Evolutionary conservation across 441 rosid genomes (phyloP), one percentile per base, ranked within the genome.

Genomic region (Macaranga tanarius): DNA sequence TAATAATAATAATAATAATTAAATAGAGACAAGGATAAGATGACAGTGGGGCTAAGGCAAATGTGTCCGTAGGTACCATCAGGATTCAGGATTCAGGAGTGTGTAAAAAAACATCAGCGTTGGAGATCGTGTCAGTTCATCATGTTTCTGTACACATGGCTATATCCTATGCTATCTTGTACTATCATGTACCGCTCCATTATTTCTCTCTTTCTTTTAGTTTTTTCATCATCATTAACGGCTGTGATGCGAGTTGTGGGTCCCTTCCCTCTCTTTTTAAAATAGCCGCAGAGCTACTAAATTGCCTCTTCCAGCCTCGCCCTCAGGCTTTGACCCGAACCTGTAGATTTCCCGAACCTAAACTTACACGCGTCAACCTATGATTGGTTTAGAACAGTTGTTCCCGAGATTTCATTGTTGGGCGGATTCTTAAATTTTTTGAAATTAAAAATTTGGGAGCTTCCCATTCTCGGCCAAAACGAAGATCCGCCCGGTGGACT

Each of bases 401-500:
- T 72, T 63, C 63, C 7, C 12, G 17, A 28, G 77, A 69, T 76
- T 65, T 51, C 67, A 62, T 72, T 34, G 63, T 71, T 66, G 45
- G 8, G 67, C 44, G 19, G 62, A 57, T 57, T 65, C 62, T 70
- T 62, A 62, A 42, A 42, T 42, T 42, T 42, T 42, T 42, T 42
- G 22, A n/a, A 63, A 63, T 72, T 56, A 60, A 40, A 50, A 62
- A 50, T 48, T 48, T 71, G 34, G 48, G 57, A 78, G 34, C 63
- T 59, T 71, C 78, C 76, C 77, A 72, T 61, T 79, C 76, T 82
- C 85, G 73, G 82, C 77, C 81, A 25, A 77, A 77, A 72, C 77
- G 75, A 76, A 74, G 80, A 74, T 81, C 78, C 65, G 74, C 63
- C 73, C 52, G 62, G 71, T 67, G 74, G 62, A 59, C 40, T 73